phyloP scores from a whole-genome alignment of 768 basidiomycete species.

The Tylopilus sp. region DNA sequence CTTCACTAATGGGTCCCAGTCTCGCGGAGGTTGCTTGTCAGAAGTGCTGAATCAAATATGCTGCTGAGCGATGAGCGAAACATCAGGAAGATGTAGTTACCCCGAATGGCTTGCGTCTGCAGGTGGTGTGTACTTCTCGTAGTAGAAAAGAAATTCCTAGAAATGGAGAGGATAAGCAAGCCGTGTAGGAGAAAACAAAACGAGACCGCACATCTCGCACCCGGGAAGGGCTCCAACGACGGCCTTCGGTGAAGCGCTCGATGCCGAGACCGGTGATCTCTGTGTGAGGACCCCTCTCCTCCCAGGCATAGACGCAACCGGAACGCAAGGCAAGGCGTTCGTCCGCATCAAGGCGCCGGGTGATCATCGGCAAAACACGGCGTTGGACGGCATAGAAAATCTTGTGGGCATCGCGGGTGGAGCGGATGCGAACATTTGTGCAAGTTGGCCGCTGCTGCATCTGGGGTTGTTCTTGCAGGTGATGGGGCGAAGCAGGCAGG shows the following conservation, averaged over 20 bases:
- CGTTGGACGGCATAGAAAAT: constrained; percentile 72
- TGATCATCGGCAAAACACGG: constrained; percentile 66
- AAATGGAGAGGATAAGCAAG: constrained; percentile 14
- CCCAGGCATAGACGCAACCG: constrained; percentile 57
- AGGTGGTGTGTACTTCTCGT: constrained; percentile 62
- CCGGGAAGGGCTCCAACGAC: constrained; percentile 79
- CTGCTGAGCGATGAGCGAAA: constrained; percentile 7
- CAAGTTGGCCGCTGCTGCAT: constrained; percentile 72
- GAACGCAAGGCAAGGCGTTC: constrained; percentile 56
- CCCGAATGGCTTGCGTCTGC: constrained; percentile 42
- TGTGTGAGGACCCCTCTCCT: constrained; percentile 68
- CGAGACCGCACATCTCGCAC: constrained; percentile 65
- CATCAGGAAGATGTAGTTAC: constrained; percentile 27
- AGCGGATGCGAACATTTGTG: constrained; percentile 69
- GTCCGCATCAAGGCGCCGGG: constrained; percentile 72
- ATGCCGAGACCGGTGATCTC: constrained; percentile 79
- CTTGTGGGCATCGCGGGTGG: constrained; percentile 74
- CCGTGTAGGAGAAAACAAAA: constrained; percentile 3
- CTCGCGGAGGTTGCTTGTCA: constrained; percentile 52
- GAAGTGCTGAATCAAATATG: constrained; percentile 27
- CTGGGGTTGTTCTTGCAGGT: constrained; percentile 2
- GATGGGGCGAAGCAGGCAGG: constrained; percentile 4
- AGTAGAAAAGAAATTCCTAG: constrained; percentile 84
- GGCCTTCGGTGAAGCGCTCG: constrained; percentile 82
- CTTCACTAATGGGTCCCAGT: constrained; percentile 72